These are phyloP conservation scores for Gonium pectorale DNA, from an alignment of 139 green algal genomes.

Conservation along the genomic window DNA sequence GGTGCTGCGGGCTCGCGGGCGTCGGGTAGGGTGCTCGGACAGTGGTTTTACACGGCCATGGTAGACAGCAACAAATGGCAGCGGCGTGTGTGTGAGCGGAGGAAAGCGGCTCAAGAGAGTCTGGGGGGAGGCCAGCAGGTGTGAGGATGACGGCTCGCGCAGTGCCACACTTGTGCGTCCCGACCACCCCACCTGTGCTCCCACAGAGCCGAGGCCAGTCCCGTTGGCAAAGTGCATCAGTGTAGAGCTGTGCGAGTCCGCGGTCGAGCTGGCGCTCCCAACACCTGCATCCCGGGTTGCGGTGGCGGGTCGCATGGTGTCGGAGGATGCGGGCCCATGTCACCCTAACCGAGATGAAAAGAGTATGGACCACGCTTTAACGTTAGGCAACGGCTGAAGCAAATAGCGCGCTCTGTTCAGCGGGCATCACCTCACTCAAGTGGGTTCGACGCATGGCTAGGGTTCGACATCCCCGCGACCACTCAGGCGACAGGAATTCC, in stretches of 20 bases:
- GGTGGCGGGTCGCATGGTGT: no score
- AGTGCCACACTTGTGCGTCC: background rate
- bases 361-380: background rate
- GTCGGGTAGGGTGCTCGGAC: no score
- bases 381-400: background rate
- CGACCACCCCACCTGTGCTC: background rate
- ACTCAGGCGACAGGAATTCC: no score
- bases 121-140: no score
- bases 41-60: no score
- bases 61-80: no score
- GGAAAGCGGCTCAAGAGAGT: no score
- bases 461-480: no score
- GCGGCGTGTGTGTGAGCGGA: no score
- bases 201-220: background rate
- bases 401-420: background rate
- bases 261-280: background rate
- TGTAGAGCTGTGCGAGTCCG: background rate
- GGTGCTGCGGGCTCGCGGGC: background rate
- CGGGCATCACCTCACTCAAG: background rate
- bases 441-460: no score
- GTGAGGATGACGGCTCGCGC: no score
- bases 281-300: background rate
- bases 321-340: background rate
- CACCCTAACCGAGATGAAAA: background rate
- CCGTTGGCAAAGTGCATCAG: constrained; percentile 7